Evolutionary conservation across 2,329 filamentous ascomycete genomes (phyloP).

Genomic region (Westerdykella aurantiaca): DNA sequence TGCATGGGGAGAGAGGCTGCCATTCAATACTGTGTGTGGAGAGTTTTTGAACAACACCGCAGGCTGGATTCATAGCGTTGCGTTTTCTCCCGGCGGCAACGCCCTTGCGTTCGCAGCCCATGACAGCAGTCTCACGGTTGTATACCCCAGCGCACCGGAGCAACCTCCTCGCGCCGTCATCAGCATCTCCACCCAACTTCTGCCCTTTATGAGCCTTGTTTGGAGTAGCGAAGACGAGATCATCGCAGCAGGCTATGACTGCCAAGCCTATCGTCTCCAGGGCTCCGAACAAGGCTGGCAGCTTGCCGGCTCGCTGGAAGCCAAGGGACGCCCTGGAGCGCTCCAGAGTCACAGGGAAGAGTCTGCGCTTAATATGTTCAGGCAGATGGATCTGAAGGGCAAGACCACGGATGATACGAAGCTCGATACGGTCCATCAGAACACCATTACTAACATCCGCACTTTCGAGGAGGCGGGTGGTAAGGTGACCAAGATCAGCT

Average conservation of each 20-base stretch:
- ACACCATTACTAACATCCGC: constrained; percentile 83
- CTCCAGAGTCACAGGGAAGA: constrained; percentile 66
- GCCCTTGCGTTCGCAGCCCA: constrained; percentile 92
- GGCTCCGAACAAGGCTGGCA: constrained; percentile 78
- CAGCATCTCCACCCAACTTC: constrained; percentile 79
- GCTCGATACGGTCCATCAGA: constrained; percentile 92
- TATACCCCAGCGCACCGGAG: constrained; percentile 87
- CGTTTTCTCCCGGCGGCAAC: constrained; percentile 87
- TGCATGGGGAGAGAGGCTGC: constrained; percentile 89
- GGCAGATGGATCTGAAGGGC: constrained; percentile 96
- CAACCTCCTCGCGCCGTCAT: constrained; percentile 87
- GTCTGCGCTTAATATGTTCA: constrained; percentile 95
- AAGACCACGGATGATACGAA: constrained; percentile 88
- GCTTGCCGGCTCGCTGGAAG: constrained; percentile 73
- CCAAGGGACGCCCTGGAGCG: constrained; percentile 57
- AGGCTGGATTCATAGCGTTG: constrained; percentile 90
- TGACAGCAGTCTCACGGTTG: constrained; percentile 93
- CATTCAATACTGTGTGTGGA: constrained; percentile 97
- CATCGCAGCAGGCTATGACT: constrained; percentile 85
- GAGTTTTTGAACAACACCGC: constrained; percentile 95
- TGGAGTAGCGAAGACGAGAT: constrained; percentile 93
- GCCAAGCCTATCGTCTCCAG: constrained; percentile 82
- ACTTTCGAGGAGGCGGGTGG: constrained; percentile 63
- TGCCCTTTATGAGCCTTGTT: constrained; percentile 87
- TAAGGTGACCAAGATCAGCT: constrained; percentile 73